Base-by-base conservation (phyloP, 345 rosid species). In the Citrus sp. region DNA sequence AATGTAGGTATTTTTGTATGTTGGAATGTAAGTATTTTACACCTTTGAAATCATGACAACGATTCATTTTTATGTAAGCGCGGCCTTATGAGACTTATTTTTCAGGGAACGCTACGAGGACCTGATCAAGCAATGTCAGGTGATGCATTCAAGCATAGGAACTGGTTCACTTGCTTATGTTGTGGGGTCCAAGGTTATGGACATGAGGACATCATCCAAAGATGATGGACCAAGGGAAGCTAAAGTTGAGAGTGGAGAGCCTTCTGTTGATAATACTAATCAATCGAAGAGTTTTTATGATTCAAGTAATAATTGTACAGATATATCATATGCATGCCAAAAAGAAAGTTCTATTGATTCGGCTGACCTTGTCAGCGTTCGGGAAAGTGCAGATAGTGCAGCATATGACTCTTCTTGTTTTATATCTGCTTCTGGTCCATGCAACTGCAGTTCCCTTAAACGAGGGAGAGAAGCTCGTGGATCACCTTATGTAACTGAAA, bases 151-250 rank as follows among this genome's bases (percentile, higher is more conserved):
- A 77, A 94, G 93, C 82, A 86, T 93, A 68, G 98, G 98, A 84
- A 92, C 97, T 78, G 98, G 98, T 62, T 81, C 90, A 60, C 97
- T 94, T 87, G 98, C 98, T 12, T 93, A 87, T 87, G 87, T 85
- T 68, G 97, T 91, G 82, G 97, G 98, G 40, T 92, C 98, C 78
- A 94, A 94, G 84, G 93, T 94, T 80, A 89, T 94, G 98, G 98
- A 94, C 82, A 88, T 91, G 88, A 86, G 98, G 85, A 89, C 89
- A 80, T 83, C 92, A 67, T 92, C 92, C 83, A 94, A 89, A 78
- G 88, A 85, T 89, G 96, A 86, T 72, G 34, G 67, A 4, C 84
- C 49, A 55, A 86, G 77, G 75, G 93, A 84, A 87, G 83, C 78
- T 77, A 78, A 86, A 70, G 80, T 78, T 79, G 87, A 85, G 84